These are phyloP conservation scores for Tilletiopsis washingtonensis DNA, from an alignment of 1,284 basidiomycete genomes.

Conservation along the genomic window DNA sequence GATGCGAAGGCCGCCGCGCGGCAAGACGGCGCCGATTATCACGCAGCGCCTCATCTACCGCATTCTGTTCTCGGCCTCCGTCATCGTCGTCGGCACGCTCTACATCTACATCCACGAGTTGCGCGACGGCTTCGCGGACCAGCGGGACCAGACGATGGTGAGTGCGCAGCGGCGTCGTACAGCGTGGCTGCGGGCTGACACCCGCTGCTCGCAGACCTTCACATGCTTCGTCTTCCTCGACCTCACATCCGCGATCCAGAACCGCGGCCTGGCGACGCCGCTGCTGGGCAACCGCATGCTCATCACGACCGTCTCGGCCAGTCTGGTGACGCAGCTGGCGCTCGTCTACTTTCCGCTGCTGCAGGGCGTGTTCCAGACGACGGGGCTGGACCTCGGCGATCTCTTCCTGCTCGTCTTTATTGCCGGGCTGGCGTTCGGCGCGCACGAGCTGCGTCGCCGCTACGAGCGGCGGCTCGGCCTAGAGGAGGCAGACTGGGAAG, in stretches of 20 bases:
- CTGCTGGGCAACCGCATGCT: slow-evolving; percentile 68
- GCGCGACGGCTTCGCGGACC: slow-evolving; percentile 65
- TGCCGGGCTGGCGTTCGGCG: slow-evolving; percentile 60
- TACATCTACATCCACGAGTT: slow-evolving; percentile 78
- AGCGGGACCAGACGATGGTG: slow-evolving; percentile 86
- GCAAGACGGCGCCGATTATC: slow-evolving; percentile 81
- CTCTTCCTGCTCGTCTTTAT: slow-evolving; percentile 65
- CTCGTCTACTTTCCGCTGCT: slow-evolving; percentile 84
- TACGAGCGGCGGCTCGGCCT: slow-evolving; percentile 58
- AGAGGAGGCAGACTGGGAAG: slow-evolving; percentile 6
- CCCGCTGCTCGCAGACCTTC: slow-evolving; percentile 64
- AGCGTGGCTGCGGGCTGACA: neutral
- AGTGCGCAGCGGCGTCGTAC: neutral
- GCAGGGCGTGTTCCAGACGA: slow-evolving; percentile 89
- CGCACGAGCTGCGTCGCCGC: slow-evolving; percentile 72
- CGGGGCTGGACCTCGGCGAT: slow-evolving; percentile 64
- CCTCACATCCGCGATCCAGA: slow-evolving; percentile 86
- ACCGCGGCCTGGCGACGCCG: slow-evolving; percentile 58
- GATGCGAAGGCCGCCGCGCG: slow-evolving; percentile 67
- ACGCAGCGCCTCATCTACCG: slow-evolving; percentile 64
- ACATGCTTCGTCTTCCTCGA: slow-evolving; percentile 95
- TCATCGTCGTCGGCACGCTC: slow-evolving; percentile 80
- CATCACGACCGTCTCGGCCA: slow-evolving; percentile 72
- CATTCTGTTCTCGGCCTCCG: slow-evolving; percentile 78
- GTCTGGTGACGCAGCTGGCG: slow-evolving; percentile 70